phyloP scores from a whole-genome alignment of 73 alveolate genomes.

The Paramecium caudatum region DNA sequence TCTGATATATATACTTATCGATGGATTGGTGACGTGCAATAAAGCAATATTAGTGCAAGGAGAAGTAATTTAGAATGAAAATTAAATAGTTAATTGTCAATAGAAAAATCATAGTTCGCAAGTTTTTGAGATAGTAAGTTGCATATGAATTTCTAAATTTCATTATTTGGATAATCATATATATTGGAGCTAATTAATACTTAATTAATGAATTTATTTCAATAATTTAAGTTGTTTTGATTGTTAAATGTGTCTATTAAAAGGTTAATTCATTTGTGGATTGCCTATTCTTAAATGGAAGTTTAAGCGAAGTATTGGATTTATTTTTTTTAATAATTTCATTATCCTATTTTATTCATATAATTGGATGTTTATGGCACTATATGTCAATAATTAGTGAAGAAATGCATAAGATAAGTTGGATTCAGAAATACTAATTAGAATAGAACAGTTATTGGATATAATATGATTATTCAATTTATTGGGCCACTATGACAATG shows the following conservation, averaged over 20 bases:
- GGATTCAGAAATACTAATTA: not conserved
- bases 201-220: not conserved
- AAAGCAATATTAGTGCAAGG: slow-evolving; percentile 54
- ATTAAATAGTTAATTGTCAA: slow-evolving; percentile 14
- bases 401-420: not conserved
- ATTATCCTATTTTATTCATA: slow-evolving; percentile 44
- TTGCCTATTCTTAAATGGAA: slow-evolving; percentile 3
- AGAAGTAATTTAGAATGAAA: slow-evolving; percentile 11
- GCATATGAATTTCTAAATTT: not conserved
- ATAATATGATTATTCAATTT: slow-evolving; percentile 64
- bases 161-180: not conserved
- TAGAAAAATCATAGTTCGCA: not conserved
- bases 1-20: not conserved
- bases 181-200: not conserved
- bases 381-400: not conserved
- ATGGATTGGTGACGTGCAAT: not conserved
- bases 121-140: not conserved
- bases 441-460: not conserved
- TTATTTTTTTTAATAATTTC: not conserved
- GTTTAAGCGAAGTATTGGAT: slow-evolving; percentile 49
- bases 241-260: not conserved
- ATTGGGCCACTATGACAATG: slow-evolving; percentile 73
- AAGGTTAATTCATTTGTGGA: not conserved
- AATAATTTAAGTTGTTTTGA: not conserved
- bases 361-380: slow-evolving; percentile 44